phyloP scores from a whole-genome alignment of 441 rosid species.

The Gossypium aridum region DNA sequence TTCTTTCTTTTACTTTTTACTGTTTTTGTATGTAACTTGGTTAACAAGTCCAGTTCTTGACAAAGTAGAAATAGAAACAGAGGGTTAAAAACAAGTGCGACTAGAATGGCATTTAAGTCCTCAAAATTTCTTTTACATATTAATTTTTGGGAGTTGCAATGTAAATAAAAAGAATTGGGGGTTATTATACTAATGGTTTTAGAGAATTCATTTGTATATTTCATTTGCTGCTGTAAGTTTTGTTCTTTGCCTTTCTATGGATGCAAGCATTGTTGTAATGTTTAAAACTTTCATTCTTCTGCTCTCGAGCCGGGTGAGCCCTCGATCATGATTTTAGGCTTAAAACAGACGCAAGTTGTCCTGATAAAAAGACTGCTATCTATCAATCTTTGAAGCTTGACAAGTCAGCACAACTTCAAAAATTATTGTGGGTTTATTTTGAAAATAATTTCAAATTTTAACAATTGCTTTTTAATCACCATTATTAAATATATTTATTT shows the following conservation, averaged over 20 bases:
- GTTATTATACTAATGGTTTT: neutral
- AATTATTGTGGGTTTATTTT: too few relatives aligned
- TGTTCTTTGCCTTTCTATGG: neutral
- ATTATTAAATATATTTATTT: too few relatives aligned
- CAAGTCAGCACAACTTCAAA: too few relatives aligned
- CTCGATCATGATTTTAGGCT: too few relatives aligned
- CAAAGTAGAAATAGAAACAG: conserved; percentile 26
- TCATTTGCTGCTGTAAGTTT: neutral
- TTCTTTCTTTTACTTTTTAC: conserved; percentile 7
- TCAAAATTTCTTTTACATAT: neutral
- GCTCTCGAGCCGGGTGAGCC: too few relatives aligned
- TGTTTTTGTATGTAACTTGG: conserved; percentile 19
- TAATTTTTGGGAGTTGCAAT: neutral
- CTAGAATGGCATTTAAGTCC: conserved; percentile 16
- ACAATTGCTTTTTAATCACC: too few relatives aligned
- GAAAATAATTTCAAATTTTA: too few relatives aligned
- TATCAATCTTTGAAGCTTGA: too few relatives aligned
- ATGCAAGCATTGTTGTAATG: neutral
- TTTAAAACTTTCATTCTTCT: neutral
- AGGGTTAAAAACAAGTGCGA: conserved; percentile 2
- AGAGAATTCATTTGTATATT: conserved; percentile 2
- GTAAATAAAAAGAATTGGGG: conserved; percentile 14
- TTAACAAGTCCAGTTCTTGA: conserved; percentile 23
- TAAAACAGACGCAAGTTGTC: too few relatives aligned
- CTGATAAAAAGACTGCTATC: too few relatives aligned